A percentile compares a stretch with the other conserved stretches of the same genome.
Evolutionary conservation across 2,329 filamentous ascomycete genomes (phyloP).

Genomic region (Colletotrichum simmondsii): DNA sequence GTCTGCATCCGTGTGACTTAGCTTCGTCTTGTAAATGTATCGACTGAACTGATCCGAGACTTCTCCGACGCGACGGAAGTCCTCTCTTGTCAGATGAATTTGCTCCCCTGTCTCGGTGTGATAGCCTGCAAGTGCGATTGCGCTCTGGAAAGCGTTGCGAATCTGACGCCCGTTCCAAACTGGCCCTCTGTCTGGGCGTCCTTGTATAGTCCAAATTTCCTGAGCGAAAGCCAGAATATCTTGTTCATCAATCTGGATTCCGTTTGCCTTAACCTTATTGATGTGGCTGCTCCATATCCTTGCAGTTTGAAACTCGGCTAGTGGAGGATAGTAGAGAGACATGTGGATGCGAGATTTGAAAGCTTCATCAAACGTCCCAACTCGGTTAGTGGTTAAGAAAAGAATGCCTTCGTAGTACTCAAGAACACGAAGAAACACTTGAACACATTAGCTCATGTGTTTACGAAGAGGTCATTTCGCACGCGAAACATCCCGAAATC

Average conservation of each 20-base stretch:
- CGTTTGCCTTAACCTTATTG: too few species aligned
- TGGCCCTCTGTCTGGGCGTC: background rate
- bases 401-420: too few species aligned
- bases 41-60: constrained; percentile 5
- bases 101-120: fast-evolving
- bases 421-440: too few species aligned
- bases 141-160: background rate
- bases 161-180: background rate
- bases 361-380: too few species aligned
- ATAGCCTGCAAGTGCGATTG: background rate
- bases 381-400: too few species aligned
- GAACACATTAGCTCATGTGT: too few species aligned
- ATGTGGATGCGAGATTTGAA: too few species aligned
- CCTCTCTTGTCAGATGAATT: background rate
- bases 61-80: background rate
- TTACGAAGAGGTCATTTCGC: too few species aligned
- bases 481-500: too few species aligned
- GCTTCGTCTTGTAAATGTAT: background rate
- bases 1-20: background rate
- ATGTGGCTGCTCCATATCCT: too few species aligned
- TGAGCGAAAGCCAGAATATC: background rate
- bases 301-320: fast-evolving
- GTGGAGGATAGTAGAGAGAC: fast-evolving
- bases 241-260: fast-evolving
- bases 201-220: background rate